Conservation (phyloP, 2,329 filamentous ascomycete species). For the Epichloe uncinata region DNA sequence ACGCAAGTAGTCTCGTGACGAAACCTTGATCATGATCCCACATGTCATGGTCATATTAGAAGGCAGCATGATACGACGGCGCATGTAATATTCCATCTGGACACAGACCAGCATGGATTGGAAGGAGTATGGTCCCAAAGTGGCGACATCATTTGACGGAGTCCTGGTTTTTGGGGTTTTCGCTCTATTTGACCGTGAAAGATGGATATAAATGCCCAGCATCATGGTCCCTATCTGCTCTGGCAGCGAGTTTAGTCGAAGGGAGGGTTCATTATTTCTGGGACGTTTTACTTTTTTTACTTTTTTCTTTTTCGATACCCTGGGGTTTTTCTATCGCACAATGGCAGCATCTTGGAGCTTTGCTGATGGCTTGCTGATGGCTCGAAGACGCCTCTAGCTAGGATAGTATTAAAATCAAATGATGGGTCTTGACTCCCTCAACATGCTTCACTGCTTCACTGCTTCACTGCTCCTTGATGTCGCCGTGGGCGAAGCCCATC, state of each 20-base stretch:
- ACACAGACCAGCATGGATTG: background rate
- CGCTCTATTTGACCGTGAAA: background rate
- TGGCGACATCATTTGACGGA: background rate
- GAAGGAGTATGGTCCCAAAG: background rate
- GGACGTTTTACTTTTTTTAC: background rate
- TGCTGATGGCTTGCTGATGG: background rate
- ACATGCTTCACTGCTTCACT: no score
- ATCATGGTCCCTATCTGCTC: background rate
- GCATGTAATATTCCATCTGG: background rate
- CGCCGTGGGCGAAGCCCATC: no score
- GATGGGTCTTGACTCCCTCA: no score
- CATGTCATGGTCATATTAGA: no score
- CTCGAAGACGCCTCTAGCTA: background rate
- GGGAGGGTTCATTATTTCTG: background rate
- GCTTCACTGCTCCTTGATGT: no score
- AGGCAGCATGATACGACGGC: constrained; percentile 1
- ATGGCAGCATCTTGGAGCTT: background rate
- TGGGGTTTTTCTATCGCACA: constrained; percentile 7
- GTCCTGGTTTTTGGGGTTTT: background rate
- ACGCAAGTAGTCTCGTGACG: background rate
- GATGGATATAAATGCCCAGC: constrained; percentile 3
- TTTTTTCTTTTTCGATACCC: constrained; percentile 11
- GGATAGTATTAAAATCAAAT: background rate
- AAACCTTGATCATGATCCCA: background rate
- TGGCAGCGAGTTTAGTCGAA: background rate